phyloP scores from a whole-genome alignment of 345 rosid species.

The Gossypium bickii region DNA sequence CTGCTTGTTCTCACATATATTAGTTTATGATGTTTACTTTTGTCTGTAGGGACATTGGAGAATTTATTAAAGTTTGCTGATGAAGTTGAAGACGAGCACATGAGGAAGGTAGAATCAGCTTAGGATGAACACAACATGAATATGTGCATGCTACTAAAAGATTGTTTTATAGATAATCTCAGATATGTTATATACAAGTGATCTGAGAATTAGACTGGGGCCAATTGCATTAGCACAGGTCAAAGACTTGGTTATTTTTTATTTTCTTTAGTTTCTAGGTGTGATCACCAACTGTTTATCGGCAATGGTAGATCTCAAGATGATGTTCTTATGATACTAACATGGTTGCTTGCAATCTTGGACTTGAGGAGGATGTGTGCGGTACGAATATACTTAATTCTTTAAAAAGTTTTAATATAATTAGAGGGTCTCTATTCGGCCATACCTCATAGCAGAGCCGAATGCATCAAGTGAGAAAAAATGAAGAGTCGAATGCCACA shows the following conservation, averaged over 20 bases:
- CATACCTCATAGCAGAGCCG: too few relatives aligned
- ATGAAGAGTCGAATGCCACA: too few relatives aligned
- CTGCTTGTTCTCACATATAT: not conserved
- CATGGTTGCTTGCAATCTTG: too few relatives aligned
- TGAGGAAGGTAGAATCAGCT: conserved; percentile 38
- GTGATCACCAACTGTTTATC: too few relatives aligned
- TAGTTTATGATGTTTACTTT: not conserved
- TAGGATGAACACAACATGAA: not conserved
- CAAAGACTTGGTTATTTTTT: not conserved
- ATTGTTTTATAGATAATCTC: not conserved
- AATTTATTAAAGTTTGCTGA: conserved; percentile 52
- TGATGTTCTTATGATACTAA: too few relatives aligned
- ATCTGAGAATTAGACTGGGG: not conserved
- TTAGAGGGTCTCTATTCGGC: too few relatives aligned
- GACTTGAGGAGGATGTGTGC: too few relatives aligned
- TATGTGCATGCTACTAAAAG: not conserved
- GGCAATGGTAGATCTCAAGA: too few relatives aligned
- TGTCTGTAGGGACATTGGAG: conserved; percentile 50
- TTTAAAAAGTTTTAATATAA: too few relatives aligned
- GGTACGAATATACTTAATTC: too few relatives aligned
- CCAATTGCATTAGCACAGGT: not conserved
- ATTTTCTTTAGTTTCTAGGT: too few relatives aligned
- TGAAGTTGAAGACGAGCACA: conserved; percentile 49
- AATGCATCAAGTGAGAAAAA: too few relatives aligned
- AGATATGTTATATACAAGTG: not conserved